Evolutionary conservation across 768 basidiomycete species (phyloP), one percentile per base, ranked within the genome.

Genomic region (Omphalotus guepiniiformis): DNA sequence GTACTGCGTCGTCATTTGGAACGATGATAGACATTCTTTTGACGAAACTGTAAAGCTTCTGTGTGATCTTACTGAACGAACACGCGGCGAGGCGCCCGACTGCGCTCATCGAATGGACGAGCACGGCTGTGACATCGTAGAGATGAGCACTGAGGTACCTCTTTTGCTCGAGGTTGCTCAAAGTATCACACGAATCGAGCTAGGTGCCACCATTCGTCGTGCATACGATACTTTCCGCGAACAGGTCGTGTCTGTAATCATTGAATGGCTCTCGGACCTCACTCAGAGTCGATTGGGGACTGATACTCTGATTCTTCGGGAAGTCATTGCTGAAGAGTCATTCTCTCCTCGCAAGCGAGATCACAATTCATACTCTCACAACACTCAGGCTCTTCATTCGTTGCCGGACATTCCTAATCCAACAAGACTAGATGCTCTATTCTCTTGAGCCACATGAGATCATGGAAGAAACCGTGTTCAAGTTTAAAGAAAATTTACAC

Each of bases 1-100:
- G 45, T 91, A 83, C 56, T 84, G 86, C 35, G 75, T 97, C 48
- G 73, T 95, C 22, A 66, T 98, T 4, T 97, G 93, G 93, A 93
- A 94, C 68, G 94, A 96, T 64, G 96, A 99, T 64, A 95, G 94
- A 56, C 96, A 97, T 64, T 93, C 91, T 0, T 88, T 85, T 57
- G 83, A 86, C 42, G 93, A 98, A 58, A 83, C 95, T 45, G 85
- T 85, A 52, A 77, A 80, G 51, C 75, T 92, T 34, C 66, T 90
- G 5, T 72, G 74, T 48, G 86, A 86, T 38, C 64, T 75, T 57
- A 73, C 75, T 0, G 67, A 66, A 47, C 74, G 76, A 18, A 65
- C 79, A 7, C 64, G 68, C 18, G 80, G 79, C 30, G 82, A 85
- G 23, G 86, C 88, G 0, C 56, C 66, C 0, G 74, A 69, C 1